Evolutionary conservation across 1,284 basidiomycete genomes (phyloP), one percentile per base, ranked within the genome.

Genomic region (Xerocomus nothofagi): DNA sequence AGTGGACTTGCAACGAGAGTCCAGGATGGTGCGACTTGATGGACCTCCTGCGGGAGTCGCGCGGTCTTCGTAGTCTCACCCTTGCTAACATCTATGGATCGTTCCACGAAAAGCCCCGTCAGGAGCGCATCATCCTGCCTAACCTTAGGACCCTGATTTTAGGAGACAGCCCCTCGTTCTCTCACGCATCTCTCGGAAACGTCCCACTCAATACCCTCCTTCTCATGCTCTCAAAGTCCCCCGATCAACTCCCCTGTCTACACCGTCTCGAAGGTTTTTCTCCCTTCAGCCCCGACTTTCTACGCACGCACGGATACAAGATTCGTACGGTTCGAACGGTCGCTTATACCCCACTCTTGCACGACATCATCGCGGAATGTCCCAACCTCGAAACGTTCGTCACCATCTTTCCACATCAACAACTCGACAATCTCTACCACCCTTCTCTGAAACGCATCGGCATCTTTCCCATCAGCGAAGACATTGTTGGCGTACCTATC

Each of bases 211-310:
- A 75, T 32, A 62, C 67, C 3, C 62, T 76, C 52, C 57, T 76
- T 21, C 57, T 59, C 34, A 67, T 68, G 50, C 60, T 76, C 14
- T 61, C 68, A 37, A 53, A 60, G n/a, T 60, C 60, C 5, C 48
- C 65, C 0, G 50, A 61, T 27, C 69, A 73, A 32, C 58, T 76
- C 3, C 74, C 75, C 3, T 54, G 54, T 15, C 58, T 77, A n/a
- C 58, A 63, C 10, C 65, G 72, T 20, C 63, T 76, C 26, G 75
- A 77, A 46, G 66, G 71, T 12, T 74, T 74, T 33, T 64, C 72
- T 2, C 71, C 73, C 12, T 74, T 75, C 3, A 63, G 64, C 37
- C 55, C 66, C 27, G 56, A 60, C 10, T 77, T 76, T 50, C 60
- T 76, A 51, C 44, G 51, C 12, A 61, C 64, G 0, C 73, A 77